Evolutionary conservation across 2,329 filamentous ascomycete genomes (phyloP), one percentile per base, ranked within the genome.

Genomic region (Arachnopeziza araneosa): DNA sequence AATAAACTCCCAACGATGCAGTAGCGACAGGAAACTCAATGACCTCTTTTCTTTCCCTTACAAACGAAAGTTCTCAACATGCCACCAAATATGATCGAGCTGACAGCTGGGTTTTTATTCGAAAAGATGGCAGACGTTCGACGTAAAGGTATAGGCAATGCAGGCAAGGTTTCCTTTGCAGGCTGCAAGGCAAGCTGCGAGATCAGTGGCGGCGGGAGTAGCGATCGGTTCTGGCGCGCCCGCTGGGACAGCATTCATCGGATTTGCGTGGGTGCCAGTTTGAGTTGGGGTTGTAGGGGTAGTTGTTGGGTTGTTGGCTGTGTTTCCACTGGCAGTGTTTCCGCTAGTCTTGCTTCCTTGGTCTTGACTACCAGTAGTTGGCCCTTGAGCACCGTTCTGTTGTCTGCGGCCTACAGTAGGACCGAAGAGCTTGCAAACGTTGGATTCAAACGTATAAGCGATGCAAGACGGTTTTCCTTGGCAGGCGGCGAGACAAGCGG

Each of bases 101-200:
- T 5, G 9, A 5, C 26, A 30, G 26, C 26, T 30, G 4, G 26
- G 4, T 30, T 4, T 30, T 22, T 58, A 58, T 1, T 24, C 51
- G 30, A 51, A 61, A 23, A 61, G 57, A 17, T 56, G 59, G 57
- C 60, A 61, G 56, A 55, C 48, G 49, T 52, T 52, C 26, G 60
- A 59, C n/a, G 21, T 24, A 52, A 61, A 61, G 26, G 57, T 56
- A 52, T 61, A 61, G 48, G 30, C 49, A 49, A 59, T 50, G 36
- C 60, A 61, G 24, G 56, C 48, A 14, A 57, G 53, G 53, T 61
- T 61, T n/a, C 56, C 60, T 50, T 53, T 61, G 56, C 60, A 61
- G 23, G 60, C 48, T 6, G 56, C 57, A 17, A 61, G 57, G 60
- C 60, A 61, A 54, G 56, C 60, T 30, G 48, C 53, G 36, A 61